Percentiles rank a stretch among this genome's conserved stretches.
Evolutionary conservation across 129 eudicot genomes (phyloP).

Genomic region (Helichrysum umbraculigerum): DNA sequence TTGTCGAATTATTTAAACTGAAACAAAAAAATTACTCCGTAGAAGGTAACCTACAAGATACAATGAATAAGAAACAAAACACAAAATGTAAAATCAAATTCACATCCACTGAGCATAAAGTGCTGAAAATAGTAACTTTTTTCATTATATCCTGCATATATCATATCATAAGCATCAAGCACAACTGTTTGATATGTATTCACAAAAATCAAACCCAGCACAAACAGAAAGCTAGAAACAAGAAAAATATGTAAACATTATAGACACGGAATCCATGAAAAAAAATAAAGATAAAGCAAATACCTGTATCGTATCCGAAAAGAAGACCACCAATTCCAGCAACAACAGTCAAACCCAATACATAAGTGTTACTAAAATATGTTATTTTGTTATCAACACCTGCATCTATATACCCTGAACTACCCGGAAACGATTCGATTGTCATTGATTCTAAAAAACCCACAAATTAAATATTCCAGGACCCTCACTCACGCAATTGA

Average conservation of each 20-base stretch:
- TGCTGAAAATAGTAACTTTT: slow-evolving; percentile 1
- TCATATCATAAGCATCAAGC: slow-evolving; percentile 4
- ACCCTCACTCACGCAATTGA: slow-evolving; percentile 23
- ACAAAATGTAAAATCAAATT: not conserved
- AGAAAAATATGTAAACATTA: not conserved
- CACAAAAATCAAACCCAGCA: not conserved
- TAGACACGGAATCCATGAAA: not conserved
- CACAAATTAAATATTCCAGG: not conserved
- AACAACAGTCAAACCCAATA: slow-evolving; percentile 44
- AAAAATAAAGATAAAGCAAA: not conserved
- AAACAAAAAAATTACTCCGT: not conserved
- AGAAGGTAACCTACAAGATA: not conserved
- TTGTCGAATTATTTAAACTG: not conserved
- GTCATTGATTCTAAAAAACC: slow-evolving; percentile 29
- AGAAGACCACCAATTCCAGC: slow-evolving; percentile 51
- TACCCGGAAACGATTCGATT: slow-evolving; percentile 43
- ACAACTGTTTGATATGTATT: not conserved
- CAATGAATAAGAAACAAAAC: not conserved
- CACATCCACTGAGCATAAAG: slow-evolving; percentile 2
- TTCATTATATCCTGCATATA: slow-evolving; percentile 19
- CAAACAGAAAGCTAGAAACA: not conserved
- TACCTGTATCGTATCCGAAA: slow-evolving; percentile 45
- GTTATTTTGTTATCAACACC: slow-evolving; percentile 41
- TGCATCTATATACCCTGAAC: slow-evolving; percentile 46
- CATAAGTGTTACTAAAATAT: slow-evolving; percentile 41